phyloP scores from a whole-genome alignment of 768 basidiomycete genomes.

The Leccinum aurantiacum region DNA sequence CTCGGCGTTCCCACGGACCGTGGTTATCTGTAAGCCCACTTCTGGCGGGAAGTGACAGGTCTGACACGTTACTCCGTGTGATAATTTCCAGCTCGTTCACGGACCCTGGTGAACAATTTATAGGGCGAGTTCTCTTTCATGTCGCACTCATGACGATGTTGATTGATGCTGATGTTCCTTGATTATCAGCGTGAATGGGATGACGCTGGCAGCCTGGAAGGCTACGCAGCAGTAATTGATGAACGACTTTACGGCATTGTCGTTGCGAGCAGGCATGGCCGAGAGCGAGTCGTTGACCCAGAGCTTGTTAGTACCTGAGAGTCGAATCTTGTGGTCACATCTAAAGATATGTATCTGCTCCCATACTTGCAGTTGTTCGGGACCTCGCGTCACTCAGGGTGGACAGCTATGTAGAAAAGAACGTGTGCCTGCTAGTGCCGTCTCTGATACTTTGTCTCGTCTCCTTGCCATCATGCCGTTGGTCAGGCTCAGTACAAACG shows the following conservation, averaged over 20 bases:
- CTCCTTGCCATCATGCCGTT: constrained; percentile 33
- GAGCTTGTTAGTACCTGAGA: background rate
- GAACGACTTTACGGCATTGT: background rate
- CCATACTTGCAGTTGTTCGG: background rate
- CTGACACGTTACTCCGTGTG: background rate
- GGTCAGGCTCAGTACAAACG: constrained; percentile 41
- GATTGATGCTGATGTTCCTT: background rate
- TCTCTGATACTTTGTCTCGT: background rate
- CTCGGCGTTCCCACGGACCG: constrained; percentile 49
- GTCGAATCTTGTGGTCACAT: background rate
- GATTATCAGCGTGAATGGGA: constrained; percentile 5
- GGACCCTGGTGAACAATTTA: constrained; percentile 7
- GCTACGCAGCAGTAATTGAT: background rate
- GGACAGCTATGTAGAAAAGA: background rate
- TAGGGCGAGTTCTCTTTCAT: background rate
- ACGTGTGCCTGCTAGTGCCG: background rate
- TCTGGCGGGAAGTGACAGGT: background rate
- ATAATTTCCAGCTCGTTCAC: constrained; percentile 3
- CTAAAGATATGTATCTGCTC: background rate
- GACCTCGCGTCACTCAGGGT: background rate
- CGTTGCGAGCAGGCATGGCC: background rate
- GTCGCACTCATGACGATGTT: background rate
- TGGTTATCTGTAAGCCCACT: constrained; percentile 52
- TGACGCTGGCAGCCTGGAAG: constrained; percentile 1
- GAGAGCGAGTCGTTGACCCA: background rate